Percentiles rank a stretch among this genome's conserved stretches.
phyloP scores from a whole-genome alignment of 768 basidiomycete genomes.

The Imleria badia region DNA sequence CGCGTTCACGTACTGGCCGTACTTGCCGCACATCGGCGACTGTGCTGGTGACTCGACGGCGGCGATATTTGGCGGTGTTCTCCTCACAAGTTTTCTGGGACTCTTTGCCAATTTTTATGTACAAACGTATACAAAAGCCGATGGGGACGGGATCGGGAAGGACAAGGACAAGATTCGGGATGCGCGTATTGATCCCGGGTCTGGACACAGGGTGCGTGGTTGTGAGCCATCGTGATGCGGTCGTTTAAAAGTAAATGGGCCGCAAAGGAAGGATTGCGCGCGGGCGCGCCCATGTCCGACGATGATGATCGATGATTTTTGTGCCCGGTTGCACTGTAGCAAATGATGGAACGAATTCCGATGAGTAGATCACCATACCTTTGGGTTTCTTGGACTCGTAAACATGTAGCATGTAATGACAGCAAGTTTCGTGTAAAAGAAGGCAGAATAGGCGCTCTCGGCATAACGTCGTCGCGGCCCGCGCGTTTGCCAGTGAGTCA shows the following conservation, averaged over 20 bases:
- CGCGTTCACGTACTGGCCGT: constrained; percentile 25
- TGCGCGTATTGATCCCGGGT: not conserved
- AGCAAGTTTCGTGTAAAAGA: not conserved
- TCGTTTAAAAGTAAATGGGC: not conserved
- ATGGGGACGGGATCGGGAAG: not conserved
- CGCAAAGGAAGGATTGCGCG: no score
- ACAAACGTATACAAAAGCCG: constrained; percentile 19
- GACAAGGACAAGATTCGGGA: not conserved
- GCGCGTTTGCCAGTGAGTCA: no score
- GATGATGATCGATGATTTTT: no score
- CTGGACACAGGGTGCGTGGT: constrained; percentile 1
- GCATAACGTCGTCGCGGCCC: no score
- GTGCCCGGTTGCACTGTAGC: not conserved
- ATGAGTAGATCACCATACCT: no score
- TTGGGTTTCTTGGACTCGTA: no score
- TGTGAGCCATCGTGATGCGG: not conserved
- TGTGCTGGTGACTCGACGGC: constrained; percentile 22
- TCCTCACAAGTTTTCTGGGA: constrained; percentile 22
- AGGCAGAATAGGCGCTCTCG: no score
- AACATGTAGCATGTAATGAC: no score
- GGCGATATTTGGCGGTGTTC: constrained; percentile 15
- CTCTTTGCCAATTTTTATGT: constrained; percentile 29
- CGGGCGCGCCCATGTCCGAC: no score
- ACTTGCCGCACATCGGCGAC: constrained; percentile 26
- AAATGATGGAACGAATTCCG: no score